Evolutionary conservation across 371 early-diverging fungal species (phyloP).

Genomic region (Mortierella sp.): DNA sequence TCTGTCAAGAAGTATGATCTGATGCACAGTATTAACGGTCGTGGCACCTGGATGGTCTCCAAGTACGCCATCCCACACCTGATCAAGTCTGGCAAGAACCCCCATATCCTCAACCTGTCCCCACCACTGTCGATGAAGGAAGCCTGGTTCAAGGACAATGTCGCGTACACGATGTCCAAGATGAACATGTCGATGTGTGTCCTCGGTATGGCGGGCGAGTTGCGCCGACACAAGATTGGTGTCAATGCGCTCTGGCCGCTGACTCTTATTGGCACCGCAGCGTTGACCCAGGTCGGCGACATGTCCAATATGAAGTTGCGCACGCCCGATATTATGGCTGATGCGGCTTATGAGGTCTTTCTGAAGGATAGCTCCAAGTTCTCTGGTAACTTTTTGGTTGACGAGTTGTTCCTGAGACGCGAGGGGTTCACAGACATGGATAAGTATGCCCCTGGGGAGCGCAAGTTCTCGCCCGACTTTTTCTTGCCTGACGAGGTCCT

Average conservation of each 20-base stretch:
- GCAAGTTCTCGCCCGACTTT: conserved; percentile 73
- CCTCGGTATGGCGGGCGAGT: conserved; percentile 81
- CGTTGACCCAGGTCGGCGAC: conserved; percentile 68
- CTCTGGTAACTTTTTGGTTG: conserved; percentile 83
- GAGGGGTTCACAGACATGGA: conserved; percentile 78
- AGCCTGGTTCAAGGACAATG: conserved; percentile 78
- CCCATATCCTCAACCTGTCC: conserved; percentile 81
- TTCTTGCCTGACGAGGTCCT: conserved; percentile 69
- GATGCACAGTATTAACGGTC: conserved; percentile 85
- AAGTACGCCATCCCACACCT: conserved; percentile 80
- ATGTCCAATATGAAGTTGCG: conserved; percentile 42
- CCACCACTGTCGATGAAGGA: conserved; percentile 80
- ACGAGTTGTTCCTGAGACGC: conserved; percentile 78
- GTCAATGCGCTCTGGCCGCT: conserved; percentile 89
- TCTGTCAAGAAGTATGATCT: conserved; percentile 81
- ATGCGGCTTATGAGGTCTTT: conserved; percentile 80
- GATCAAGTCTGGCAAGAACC: conserved; percentile 69
- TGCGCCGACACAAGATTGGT: conserved; percentile 74
- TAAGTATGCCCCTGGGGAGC: conserved; percentile 72
- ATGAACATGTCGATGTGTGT: conserved; percentile 82
- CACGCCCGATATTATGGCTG: conserved; percentile 85
- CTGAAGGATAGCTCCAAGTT: conserved; percentile 64
- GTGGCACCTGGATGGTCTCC: conserved; percentile 86
- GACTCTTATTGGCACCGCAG: conserved; percentile 83
- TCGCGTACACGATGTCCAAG: conserved; percentile 86